phyloP scores from a whole-genome alignment of 768 basidiomycete species.

The Boletus rubropictus region DNA sequence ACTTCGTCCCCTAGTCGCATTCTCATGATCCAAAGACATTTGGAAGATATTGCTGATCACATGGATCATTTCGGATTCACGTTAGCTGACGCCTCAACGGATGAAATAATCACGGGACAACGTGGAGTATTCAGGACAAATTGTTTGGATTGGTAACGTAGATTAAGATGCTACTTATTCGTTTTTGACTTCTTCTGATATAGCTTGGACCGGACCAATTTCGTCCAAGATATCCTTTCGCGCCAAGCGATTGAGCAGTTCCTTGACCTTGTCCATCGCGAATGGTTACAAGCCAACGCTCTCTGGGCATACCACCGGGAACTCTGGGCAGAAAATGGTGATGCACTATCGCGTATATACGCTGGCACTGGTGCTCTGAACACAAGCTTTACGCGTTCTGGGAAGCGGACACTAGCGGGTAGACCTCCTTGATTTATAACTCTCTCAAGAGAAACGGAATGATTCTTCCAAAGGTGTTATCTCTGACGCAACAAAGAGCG shows the following conservation, averaged over 20 bases:
- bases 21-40: conserved; percentile 40
- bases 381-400: conserved; percentile 91
- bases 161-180: neutral
- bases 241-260: conserved; percentile 77
- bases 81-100: conserved; percentile 60
- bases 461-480: conserved; percentile 56
- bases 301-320: conserved; percentile 89
- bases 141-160: conserved; percentile 83
- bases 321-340: conserved; percentile 96
- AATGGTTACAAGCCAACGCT: conserved; percentile 61
- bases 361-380: conserved; percentile 92
- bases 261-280: conserved; percentile 67
- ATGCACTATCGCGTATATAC: conserved; percentile 89
- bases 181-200: conserved; percentile 5
- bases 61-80: conserved; percentile 84
- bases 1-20: neutral
- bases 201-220: conserved; percentile 95
- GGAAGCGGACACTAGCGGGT: conserved; percentile 91
- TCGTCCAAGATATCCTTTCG: conserved; percentile 92
- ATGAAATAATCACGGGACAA: conserved; percentile 80
- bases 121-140: conserved; percentile 91
- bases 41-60: conserved; percentile 53
- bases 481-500: conserved; percentile 95
- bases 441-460: neutral
- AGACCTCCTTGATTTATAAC: conserved; percentile 8